Conservation (phyloP, 1,284 basidiomycete species). For the Pascua guehoae region DNA sequence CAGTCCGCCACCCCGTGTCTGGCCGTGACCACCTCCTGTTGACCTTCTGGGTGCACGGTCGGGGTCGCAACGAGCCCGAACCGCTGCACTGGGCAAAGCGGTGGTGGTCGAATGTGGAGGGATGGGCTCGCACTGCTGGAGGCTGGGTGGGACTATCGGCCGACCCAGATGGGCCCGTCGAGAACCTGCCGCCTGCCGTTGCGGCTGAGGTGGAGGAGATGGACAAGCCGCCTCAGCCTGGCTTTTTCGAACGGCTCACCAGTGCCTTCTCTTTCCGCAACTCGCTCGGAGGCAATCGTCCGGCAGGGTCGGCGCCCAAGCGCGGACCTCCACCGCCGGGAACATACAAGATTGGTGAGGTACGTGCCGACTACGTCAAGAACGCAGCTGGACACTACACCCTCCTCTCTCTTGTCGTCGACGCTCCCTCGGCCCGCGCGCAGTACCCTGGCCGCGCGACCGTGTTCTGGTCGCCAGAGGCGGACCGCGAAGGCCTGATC, state of each 20-base stretch:
- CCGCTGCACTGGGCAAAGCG: conserved; percentile 18
- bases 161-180: conserved; percentile 7
- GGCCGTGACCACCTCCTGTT: conserved; percentile 47
- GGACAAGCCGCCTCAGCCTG: conserved; percentile 7
- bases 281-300: background rate
- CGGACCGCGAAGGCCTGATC: conserved; percentile 41
- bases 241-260: conserved; percentile 8
- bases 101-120: conserved; percentile 5
- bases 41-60: conserved; percentile 48
- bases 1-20: conserved; percentile 38
- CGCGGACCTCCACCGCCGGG: conserved; percentile 36
- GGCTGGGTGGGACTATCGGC: conserved; percentile 8
- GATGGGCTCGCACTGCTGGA: conserved; percentile 3
- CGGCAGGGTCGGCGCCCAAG: conserved; percentile 11
- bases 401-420: conserved; percentile 44
- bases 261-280: conserved; percentile 5
- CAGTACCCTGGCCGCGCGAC: conserved; percentile 41
- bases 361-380: conserved; percentile 49
- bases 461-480: conserved; percentile 42
- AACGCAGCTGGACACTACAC: conserved; percentile 40
- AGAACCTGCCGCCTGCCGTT: background rate
- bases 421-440: conserved; percentile 38
- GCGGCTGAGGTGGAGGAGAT: background rate
- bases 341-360: conserved; percentile 48
- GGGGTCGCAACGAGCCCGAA: conserved; percentile 43